Conservation (phyloP, 2,329 filamentous ascomycete genomes). For the Apiospora pterosperma region DNA sequence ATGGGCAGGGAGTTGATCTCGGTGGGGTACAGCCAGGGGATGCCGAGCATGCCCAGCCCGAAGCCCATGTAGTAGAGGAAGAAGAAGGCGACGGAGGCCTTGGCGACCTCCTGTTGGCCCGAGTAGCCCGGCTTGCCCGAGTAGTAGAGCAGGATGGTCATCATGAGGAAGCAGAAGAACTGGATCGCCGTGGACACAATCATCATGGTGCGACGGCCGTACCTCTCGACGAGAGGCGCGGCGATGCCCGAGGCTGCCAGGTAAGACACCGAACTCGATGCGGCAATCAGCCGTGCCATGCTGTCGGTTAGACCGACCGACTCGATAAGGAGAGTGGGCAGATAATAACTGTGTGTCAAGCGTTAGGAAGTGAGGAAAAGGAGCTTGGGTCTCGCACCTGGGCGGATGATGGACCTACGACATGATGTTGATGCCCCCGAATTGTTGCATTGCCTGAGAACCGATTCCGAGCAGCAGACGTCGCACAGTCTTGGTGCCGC, state of each 20-base stretch:
- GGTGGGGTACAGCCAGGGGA: conserved; percentile 39
- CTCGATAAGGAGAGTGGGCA: conserved; percentile 48
- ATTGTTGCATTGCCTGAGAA: neutral
- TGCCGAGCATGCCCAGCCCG: conserved; percentile 29
- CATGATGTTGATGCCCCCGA: neutral
- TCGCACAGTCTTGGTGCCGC: neutral
- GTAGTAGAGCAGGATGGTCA: conserved; percentile 22
- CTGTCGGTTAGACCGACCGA: conserved; percentile 46
- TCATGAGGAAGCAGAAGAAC: conserved; percentile 24
- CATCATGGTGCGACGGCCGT: conserved; percentile 27
- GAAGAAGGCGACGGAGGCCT: conserved; percentile 28
- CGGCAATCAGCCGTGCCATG: conserved; percentile 48
- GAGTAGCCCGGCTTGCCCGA: conserved; percentile 16
- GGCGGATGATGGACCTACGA: neutral
- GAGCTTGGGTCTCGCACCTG: neutral
- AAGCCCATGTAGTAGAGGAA: conserved; percentile 28
- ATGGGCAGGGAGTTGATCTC: conserved; percentile 39
- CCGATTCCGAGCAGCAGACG: neutral
- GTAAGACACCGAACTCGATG: conserved; percentile 28
- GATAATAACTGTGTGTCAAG: conserved; percentile 22
- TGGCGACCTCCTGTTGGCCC: conserved; percentile 17
- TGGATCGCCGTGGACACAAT: conserved; percentile 23
- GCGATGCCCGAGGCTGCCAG: conserved; percentile 21
- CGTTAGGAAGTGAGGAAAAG: conserved; percentile 12
- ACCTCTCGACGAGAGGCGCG: conserved; percentile 25